These are phyloP conservation scores for Clonostachys rosea DNA, from an alignment of 2,329 filamentous ascomycete genomes.

Conservation along the genomic window DNA sequence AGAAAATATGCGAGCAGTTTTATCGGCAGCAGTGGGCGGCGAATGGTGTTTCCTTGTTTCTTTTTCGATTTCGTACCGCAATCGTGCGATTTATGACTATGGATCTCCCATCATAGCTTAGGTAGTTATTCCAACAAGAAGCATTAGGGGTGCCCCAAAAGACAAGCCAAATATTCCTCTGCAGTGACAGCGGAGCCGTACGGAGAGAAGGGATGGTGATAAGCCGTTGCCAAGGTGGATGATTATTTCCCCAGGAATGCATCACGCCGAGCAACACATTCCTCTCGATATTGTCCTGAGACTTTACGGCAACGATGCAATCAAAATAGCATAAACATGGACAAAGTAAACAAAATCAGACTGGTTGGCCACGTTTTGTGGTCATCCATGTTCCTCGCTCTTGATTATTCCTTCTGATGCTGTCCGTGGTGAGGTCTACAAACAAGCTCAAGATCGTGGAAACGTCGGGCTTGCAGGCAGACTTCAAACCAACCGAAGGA, in stretches of 20 bases:
- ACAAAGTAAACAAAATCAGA: conserved; percentile 1
- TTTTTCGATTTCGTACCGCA: background rate
- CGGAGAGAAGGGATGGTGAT: too few species aligned
- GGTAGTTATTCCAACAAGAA: background rate
- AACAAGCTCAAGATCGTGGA: background rate
- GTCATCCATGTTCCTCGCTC: background rate
- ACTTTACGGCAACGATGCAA: conserved; percentile 11
- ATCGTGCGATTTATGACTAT: too few species aligned
- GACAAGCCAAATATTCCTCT: too few species aligned
- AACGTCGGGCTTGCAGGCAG: background rate
- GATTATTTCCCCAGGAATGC: conserved; percentile 20
- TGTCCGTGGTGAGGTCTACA: background rate
- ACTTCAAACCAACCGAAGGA: too few species aligned
- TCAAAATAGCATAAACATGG: conserved; percentile 2
- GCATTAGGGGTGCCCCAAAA: background rate
- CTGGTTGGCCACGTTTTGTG: background rate
- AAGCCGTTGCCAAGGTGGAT: too few species aligned
- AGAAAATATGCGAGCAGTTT: conserved; percentile 16
- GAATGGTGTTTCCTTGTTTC: conserved; percentile 11
- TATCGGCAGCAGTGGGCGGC: conserved; percentile 14
- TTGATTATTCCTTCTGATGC: background rate
- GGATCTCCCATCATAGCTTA: too few species aligned
- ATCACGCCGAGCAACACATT: conserved; percentile 31
- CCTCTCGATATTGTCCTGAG: conserved; percentile 21
- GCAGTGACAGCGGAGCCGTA: too few species aligned